Conservation (phyloP, 805 yeast genomes). For the Priceomyces melissophilus region DNA sequence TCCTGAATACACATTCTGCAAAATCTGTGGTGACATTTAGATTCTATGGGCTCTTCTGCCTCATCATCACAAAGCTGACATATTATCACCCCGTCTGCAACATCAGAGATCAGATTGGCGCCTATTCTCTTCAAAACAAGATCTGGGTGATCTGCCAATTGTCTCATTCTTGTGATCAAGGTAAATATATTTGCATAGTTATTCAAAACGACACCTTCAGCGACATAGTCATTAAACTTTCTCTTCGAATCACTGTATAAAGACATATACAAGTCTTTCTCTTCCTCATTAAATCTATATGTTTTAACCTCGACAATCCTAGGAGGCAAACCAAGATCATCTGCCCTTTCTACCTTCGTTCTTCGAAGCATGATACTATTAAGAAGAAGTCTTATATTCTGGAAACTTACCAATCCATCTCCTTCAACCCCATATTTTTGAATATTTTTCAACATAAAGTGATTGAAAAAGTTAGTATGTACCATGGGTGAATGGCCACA, state of each 20-base stretch:
- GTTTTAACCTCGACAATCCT: slow-evolving; percentile 85
- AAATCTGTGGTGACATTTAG: slow-evolving; percentile 90
- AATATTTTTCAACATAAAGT: slow-evolving; percentile 90
- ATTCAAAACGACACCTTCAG: slow-evolving; percentile 93
- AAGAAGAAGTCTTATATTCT: slow-evolving; percentile 68
- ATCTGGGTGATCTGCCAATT: slow-evolving; percentile 97
- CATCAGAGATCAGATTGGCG: slow-evolving; percentile 30
- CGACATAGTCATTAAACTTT: slow-evolving; percentile 86
- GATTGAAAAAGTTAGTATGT: slow-evolving; percentile 93
- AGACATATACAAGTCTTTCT: slow-evolving; percentile 85
- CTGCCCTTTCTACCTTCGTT: slow-evolving; percentile 94
- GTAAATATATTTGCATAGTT: slow-evolving; percentile 97
- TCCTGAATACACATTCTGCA: slow-evolving; percentile 92
- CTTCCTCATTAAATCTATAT: slow-evolving; percentile 90
- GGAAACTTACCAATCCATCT: slow-evolving; percentile 76
- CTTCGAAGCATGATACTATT: slow-evolving; percentile 87
- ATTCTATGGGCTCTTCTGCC: slow-evolving; percentile 95
- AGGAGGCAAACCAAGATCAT: slow-evolving; percentile 96
- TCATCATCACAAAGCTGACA: slow-evolving; percentile 97
- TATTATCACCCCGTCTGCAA: slow-evolving; percentile 55
- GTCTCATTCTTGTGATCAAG: slow-evolving; percentile 94
- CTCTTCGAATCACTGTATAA: slow-evolving; percentile 84
- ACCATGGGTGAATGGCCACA: slow-evolving; percentile 95
- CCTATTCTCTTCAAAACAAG: slow-evolving; percentile 74
- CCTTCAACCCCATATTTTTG: slow-evolving; percentile 81